Evolutionary conservation across 2,329 filamentous ascomycete genomes (phyloP).

Genomic region (Pseudocercospora ulei): DNA sequence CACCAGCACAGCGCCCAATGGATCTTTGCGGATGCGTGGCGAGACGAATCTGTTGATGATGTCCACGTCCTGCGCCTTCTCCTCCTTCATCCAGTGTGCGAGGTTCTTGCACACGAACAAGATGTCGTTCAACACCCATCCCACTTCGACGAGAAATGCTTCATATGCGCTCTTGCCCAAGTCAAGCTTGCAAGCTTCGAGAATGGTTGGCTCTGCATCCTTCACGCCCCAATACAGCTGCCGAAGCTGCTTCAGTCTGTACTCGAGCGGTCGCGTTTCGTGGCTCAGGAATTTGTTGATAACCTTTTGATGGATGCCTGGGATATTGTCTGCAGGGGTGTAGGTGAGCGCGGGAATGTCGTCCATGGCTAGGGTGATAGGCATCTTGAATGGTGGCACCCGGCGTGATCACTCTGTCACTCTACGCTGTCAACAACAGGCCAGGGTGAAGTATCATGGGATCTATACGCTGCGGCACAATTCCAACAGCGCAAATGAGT

Average conservation of each 20-base stretch:
- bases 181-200: constrained; percentile 67
- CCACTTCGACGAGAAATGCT: constrained; percentile 61
- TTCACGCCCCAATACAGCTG: constrained; percentile 88
- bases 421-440: constrained; percentile 3
- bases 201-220: constrained; percentile 63
- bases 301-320: constrained; percentile 50
- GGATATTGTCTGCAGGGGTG: constrained; percentile 59
- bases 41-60: constrained; percentile 58
- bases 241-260: constrained; percentile 73
- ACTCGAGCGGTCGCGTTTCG: constrained; percentile 73
- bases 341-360: constrained; percentile 33
- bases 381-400: constrained; percentile 5
- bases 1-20: constrained; percentile 69
- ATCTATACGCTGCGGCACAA: constrained; percentile 7
- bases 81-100: constrained; percentile 72
- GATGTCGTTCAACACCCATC: constrained; percentile 72
- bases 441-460: neutral
- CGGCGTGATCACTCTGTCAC: constrained; percentile 1
- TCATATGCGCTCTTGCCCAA: constrained; percentile 70
- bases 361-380: constrained; percentile 24
- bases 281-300: constrained; percentile 64
- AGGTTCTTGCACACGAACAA: constrained; percentile 68
- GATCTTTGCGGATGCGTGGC: constrained; percentile 75
- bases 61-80: constrained; percentile 60
- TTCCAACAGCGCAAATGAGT: neutral